Percentiles rank a stretch among this genome's conserved stretches.
phyloP scores from a whole-genome alignment of 208 protist species.

The Ichthyophonus hoferi region DNA sequence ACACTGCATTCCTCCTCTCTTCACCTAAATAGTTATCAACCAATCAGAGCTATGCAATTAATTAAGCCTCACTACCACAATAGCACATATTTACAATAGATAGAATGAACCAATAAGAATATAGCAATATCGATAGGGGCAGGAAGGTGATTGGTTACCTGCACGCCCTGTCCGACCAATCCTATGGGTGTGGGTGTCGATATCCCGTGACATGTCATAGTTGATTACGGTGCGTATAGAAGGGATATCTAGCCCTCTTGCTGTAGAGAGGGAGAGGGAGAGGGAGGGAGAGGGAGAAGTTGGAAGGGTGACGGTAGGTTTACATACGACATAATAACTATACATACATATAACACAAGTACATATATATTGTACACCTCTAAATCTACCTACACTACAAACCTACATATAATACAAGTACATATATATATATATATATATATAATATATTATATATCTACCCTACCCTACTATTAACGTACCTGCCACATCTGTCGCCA shows the following conservation, averaged over 20 bases:
- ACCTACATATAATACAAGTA: too few relatives aligned
- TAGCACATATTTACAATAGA: too few relatives aligned
- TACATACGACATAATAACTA: too few relatives aligned
- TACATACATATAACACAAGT: too few relatives aligned
- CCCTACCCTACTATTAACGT: neutral
- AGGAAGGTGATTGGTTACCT: conserved; percentile 4
- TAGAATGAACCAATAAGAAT: too few relatives aligned
- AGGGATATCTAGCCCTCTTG: conserved; percentile 40
- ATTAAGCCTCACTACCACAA: too few relatives aligned
- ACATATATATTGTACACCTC: too few relatives aligned
- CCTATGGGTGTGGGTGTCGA: conserved; percentile 47
- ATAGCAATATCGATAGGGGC: neutral
- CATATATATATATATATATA: neutral
- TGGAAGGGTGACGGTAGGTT: too few relatives aligned
- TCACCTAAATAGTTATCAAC: too few relatives aligned
- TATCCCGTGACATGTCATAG: conserved; percentile 25
- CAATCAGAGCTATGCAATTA: too few relatives aligned
- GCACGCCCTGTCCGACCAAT: conserved; percentile 45
- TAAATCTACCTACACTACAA: too few relatives aligned
- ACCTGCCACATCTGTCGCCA: conserved; percentile 46
- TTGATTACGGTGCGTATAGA: conserved; percentile 41
- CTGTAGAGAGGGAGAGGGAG: neutral
- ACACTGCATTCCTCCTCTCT: too few relatives aligned
- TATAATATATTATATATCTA: neutral
- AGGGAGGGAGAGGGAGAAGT: neutral